phyloP scores from a whole-genome alignment of 106 monocot species.

The Dioscorea alata region DNA sequence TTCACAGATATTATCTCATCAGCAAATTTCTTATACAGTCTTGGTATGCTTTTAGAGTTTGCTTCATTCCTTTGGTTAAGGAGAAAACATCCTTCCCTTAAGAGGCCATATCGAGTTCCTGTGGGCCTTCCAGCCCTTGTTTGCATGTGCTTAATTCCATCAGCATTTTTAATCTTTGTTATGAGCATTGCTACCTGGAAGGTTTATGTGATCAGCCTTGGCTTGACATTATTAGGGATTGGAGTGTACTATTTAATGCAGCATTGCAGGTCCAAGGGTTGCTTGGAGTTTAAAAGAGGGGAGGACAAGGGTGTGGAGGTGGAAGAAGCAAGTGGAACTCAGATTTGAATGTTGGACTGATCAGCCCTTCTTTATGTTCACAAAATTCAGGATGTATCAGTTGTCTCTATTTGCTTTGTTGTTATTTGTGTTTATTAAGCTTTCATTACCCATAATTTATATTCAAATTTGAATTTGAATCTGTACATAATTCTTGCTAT shows the following conservation, averaged over 20 bases:
- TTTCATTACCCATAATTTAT: no score
- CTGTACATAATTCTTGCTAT: no score
- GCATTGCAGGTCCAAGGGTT: slow-evolving; percentile 34
- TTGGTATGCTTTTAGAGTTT: slow-evolving; percentile 88
- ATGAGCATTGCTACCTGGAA: slow-evolving; percentile 57
- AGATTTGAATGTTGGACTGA: no score
- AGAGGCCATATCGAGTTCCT: slow-evolving; percentile 71
- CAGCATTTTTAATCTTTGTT: slow-evolving; percentile 62
- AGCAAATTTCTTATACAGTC: slow-evolving; percentile 85
- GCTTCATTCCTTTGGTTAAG: slow-evolving; percentile 68
- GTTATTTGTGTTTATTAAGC: no score
- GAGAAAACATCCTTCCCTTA: slow-evolving; percentile 41
- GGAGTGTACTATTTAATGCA: slow-evolving; percentile 40
- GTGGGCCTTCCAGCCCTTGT: slow-evolving; percentile 33
- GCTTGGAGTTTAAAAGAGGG: slow-evolving; percentile 32
- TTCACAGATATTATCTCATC: slow-evolving; percentile 72
- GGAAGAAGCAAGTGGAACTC: no score
- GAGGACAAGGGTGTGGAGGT: slow-evolving; percentile 8
- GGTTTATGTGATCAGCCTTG: slow-evolving; percentile 49
- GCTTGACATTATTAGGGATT: slow-evolving; percentile 40
- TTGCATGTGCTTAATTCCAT: slow-evolving; percentile 64
- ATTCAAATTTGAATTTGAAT: no score
- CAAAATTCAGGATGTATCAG: no score
- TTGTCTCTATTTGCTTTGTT: no score
- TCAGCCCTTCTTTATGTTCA: no score